Conservation (phyloP, 78 protist species). For the Cavenderia fasciculata region DNA sequence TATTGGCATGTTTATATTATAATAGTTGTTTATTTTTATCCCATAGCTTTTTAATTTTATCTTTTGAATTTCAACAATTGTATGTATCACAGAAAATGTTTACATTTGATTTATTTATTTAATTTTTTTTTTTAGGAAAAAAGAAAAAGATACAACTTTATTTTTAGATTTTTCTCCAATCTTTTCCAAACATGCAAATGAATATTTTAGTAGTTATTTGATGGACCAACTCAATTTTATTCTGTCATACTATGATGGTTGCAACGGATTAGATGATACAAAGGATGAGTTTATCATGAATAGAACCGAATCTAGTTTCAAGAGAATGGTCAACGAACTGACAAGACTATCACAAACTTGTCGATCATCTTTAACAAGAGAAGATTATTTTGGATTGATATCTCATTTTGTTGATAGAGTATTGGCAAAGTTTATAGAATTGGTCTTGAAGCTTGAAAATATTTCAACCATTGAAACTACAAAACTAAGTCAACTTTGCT, state of each 20-base stretch:
- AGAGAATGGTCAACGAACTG: constrained; percentile 26
- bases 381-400: constrained; percentile 31
- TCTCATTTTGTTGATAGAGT: constrained; percentile 31
- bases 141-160: not conserved
- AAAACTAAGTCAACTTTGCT: constrained; percentile 13
- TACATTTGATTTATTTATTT: too few species aligned
- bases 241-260: constrained; percentile 17
- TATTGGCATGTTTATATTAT: constrained; percentile 48
- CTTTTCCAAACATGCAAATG: constrained; percentile 9
- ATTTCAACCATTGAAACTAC: constrained; percentile 44
- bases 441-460: constrained; percentile 46
- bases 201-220: constrained; percentile 15
- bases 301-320: constrained; percentile 38
- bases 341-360: constrained; percentile 28
- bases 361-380: constrained; percentile 12
- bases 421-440: constrained; percentile 23
- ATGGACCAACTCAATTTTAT: not conserved
- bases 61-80: constrained; percentile 13
- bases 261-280: constrained; percentile 24
- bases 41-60: constrained; percentile 13
- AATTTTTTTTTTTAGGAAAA: too few species aligned
- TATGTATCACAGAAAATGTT: too few species aligned
- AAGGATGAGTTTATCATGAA: constrained; percentile 9
- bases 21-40: constrained; percentile 54
- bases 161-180: constrained; percentile 33